These are phyloP conservation scores for Aspergillus novoparasiticus DNA, from an alignment of 2,329 filamentous ascomycete species.

Conservation along the genomic window DNA sequence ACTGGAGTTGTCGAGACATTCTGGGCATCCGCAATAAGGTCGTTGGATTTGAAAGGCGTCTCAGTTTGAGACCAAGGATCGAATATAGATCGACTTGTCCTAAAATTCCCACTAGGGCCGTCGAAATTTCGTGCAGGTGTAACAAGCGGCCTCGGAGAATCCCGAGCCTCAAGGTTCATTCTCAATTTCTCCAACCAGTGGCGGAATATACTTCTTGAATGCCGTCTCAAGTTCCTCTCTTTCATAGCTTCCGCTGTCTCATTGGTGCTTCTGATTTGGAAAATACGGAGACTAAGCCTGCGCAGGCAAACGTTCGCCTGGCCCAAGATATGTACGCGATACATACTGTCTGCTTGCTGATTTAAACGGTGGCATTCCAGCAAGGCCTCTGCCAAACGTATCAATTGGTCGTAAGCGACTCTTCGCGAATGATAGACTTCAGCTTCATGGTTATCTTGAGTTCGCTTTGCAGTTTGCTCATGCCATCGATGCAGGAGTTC, in stretches of 20 bases:
- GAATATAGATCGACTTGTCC: conserved; percentile 31
- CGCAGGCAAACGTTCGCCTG: conserved; percentile 53
- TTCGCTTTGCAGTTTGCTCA: conserved; percentile 37
- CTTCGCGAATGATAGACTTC: conserved; percentile 42
- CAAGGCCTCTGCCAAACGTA: conserved; percentile 39
- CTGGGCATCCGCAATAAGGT: conserved; percentile 36
- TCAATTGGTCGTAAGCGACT: conserved; percentile 41
- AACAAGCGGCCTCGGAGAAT: conserved; percentile 32
- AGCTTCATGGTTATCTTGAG: conserved; percentile 39
- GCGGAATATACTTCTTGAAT: conserved; percentile 57
- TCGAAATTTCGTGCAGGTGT: conserved; percentile 29
- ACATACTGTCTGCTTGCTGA: conserved; percentile 49
- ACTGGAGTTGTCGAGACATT: conserved; percentile 39
- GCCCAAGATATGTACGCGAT: conserved; percentile 50
- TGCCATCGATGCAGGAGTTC: conserved; percentile 48
- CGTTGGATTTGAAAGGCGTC: conserved; percentile 40
- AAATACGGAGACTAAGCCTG: conserved; percentile 60
- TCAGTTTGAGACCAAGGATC: conserved; percentile 41
- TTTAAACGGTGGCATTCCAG: conserved; percentile 38
- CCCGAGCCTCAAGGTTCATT: conserved; percentile 31
- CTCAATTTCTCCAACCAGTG: conserved; percentile 56
- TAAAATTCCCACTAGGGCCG: conserved; percentile 18
- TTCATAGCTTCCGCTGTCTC: conserved; percentile 57
- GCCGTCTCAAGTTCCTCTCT: conserved; percentile 57
- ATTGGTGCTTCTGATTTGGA: conserved; percentile 54